These are phyloP conservation scores for Fonsecaea pedrosoi DNA, from an alignment of 2,329 filamentous ascomycete species.

Conservation along the genomic window DNA sequence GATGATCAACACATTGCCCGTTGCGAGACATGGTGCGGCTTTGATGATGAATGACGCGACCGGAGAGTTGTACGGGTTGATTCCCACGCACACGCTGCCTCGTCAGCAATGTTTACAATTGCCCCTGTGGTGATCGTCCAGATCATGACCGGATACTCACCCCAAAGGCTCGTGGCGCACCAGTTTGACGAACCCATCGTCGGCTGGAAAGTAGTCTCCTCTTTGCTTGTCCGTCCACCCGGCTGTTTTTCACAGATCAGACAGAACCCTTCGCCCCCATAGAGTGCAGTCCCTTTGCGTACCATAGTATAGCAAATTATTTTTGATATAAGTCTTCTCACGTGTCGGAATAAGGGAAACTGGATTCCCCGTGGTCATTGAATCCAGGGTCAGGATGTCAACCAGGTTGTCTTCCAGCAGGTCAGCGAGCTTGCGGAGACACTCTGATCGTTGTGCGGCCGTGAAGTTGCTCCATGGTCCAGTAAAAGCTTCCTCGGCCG, in stretches of 20 bases:
- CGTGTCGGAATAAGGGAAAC: constrained; percentile 40
- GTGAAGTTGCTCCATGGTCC: constrained; percentile 43
- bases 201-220: constrained; percentile 35
- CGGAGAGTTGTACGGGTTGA: constrained; percentile 53
- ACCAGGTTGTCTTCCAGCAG: constrained; percentile 50
- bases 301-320: constrained; percentile 29
- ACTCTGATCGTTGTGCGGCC: constrained; percentile 36
- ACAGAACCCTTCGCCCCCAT: not conserved
- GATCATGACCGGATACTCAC: not conserved
- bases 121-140: too few species aligned
- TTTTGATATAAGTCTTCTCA: constrained; percentile 21
- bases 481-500: constrained; percentile 45
- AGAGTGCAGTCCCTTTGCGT: not conserved
- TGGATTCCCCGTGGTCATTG: constrained; percentile 33
- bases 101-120: not conserved
- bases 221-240: constrained; percentile 36
- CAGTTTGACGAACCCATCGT: constrained; percentile 40
- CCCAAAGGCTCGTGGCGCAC: constrained; percentile 41
- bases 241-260: constrained; percentile 5
- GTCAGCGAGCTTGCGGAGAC: constrained; percentile 41
- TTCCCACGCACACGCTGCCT: constrained; percentile 41
- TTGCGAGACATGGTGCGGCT: constrained; percentile 48
- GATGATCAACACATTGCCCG: constrained; percentile 42
- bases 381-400: constrained; percentile 43
- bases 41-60: constrained; percentile 49